phyloP scores from a whole-genome alignment of 805 yeast genomes.

The Nakazawaea anatomiae region DNA sequence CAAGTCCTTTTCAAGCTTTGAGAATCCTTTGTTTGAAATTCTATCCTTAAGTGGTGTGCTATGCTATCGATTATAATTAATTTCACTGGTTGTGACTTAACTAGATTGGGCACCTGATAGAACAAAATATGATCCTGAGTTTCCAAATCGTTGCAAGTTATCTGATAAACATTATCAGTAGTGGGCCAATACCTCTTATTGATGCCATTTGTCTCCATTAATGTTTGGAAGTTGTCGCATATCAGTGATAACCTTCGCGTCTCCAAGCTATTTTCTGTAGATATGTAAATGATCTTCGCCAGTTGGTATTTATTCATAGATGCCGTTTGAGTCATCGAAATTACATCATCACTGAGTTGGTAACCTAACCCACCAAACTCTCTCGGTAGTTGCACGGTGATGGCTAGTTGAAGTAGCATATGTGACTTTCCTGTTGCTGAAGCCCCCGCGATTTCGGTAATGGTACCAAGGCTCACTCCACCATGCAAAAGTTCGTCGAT shows the following conservation, averaged over 20 bases:
- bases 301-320: background rate
- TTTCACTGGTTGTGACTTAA: constrained; percentile 37
- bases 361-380: constrained; percentile 41
- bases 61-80: constrained; percentile 75
- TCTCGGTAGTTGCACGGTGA: constrained; percentile 47
- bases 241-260: constrained; percentile 58
- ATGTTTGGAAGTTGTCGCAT: constrained; percentile 17
- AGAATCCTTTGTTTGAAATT: constrained; percentile 33
- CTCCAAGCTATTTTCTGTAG: constrained; percentile 73
- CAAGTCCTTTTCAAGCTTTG: constrained; percentile 33
- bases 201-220: constrained; percentile 29
- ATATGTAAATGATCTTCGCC: constrained; percentile 56
- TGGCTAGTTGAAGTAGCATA: constrained; percentile 58
- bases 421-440: constrained; percentile 88
- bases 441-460: constrained; percentile 79
- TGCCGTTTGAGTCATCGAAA: constrained; percentile 1
- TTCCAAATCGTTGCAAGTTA: constrained; percentile 62
- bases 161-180: constrained; percentile 38
- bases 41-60: constrained; percentile 73
- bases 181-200: constrained; percentile 24
- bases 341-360: constrained; percentile 12
- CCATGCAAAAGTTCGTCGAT: constrained; percentile 48
- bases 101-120: constrained; percentile 61
- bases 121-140: constrained; percentile 66
- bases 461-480: constrained; percentile 48